These are phyloP conservation scores for Chiua virens DNA, from an alignment of 768 basidiomycete genomes.

Conservation along the genomic window DNA sequence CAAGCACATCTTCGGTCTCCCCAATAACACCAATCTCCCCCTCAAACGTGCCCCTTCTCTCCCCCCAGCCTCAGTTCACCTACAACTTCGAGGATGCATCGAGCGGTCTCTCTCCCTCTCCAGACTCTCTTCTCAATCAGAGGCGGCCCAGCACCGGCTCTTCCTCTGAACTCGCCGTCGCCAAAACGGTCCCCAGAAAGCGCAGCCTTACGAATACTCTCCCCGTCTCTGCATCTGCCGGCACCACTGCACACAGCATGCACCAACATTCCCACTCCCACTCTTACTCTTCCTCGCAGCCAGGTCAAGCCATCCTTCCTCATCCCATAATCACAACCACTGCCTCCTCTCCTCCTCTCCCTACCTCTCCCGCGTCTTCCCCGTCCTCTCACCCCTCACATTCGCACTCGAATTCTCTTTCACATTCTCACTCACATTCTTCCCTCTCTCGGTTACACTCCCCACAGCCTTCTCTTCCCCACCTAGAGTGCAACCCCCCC, in stretches of 20 bases:
- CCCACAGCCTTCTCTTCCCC: conserved; percentile 16
- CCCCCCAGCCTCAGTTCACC: conserved; percentile 42
- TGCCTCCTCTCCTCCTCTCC: conserved; percentile 28
- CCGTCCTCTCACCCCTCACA: conserved; percentile 24
- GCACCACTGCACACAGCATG: conserved; percentile 9
- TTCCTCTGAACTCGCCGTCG: conserved; percentile 43
- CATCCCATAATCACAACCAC: conserved; percentile 35
- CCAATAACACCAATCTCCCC: conserved; percentile 62
- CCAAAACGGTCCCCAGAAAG: conserved; percentile 63
- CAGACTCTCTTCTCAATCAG: conserved; percentile 30
- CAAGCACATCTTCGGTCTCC: conserved; percentile 35
- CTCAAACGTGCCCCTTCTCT: conserved; percentile 43
- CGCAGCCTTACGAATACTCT: conserved; percentile 56
- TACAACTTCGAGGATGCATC: conserved; percentile 52
- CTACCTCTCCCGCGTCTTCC: conserved; percentile 24
- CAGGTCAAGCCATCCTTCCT: conserved; percentile 6
- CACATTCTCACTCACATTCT: conserved; percentile 21
- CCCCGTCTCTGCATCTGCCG: conserved; percentile 30
- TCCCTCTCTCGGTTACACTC: conserved; percentile 25
- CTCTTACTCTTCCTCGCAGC: conserved; percentile 20
- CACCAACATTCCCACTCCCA: conserved; percentile 31
- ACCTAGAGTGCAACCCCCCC: conserved; percentile 30
- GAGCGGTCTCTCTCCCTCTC: conserved; percentile 25
- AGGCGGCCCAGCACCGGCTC: conserved; percentile 39
- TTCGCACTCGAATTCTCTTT: conserved; percentile 19